Evolutionary conservation across 768 basidiomycete species (phyloP).

Genomic region (Pulveroboletus sp.): DNA sequence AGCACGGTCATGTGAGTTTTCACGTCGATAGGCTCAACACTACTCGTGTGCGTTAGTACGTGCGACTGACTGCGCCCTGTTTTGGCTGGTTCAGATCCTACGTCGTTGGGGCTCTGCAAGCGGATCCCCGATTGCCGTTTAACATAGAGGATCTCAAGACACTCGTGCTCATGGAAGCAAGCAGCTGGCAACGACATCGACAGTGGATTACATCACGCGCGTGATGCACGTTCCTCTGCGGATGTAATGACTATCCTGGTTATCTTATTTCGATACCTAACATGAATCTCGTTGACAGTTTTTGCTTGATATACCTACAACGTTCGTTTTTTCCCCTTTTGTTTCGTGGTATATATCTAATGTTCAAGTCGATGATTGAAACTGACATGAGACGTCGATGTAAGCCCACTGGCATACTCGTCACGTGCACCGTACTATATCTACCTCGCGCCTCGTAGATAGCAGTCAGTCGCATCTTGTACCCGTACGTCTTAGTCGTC

Average conservation of each 20-base stretch:
- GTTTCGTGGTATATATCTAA: background rate
- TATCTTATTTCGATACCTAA: background rate
- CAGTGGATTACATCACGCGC: slow-evolving; percentile 34
- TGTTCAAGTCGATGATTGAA: too few species aligned
- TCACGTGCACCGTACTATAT: too few species aligned
- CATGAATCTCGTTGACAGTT: background rate
- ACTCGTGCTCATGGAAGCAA: slow-evolving; percentile 38
- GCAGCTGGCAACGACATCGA: slow-evolving; percentile 42
- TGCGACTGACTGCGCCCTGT: background rate
- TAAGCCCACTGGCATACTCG: too few species aligned
- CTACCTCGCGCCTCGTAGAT: too few species aligned
- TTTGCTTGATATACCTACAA: too few species aligned
- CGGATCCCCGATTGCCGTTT: slow-evolving; percentile 38
- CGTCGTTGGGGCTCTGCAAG: slow-evolving; percentile 40
- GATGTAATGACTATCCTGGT: background rate
- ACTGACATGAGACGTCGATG: too few species aligned
- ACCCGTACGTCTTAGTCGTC: too few species aligned
- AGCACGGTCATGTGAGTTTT: slow-evolving; percentile 46
- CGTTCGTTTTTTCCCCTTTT: background rate
- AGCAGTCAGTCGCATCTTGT: too few species aligned
- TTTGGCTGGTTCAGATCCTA: slow-evolving; percentile 35
- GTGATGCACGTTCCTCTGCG: background rate
- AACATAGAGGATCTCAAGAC: slow-evolving; percentile 31
- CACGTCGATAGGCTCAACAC: too few species aligned
- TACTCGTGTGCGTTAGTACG: background rate